Evolutionary conservation across 148 eudicot species (phyloP), one percentile per base, ranked within the genome.

Genomic region (Chenopodium album): DNA sequence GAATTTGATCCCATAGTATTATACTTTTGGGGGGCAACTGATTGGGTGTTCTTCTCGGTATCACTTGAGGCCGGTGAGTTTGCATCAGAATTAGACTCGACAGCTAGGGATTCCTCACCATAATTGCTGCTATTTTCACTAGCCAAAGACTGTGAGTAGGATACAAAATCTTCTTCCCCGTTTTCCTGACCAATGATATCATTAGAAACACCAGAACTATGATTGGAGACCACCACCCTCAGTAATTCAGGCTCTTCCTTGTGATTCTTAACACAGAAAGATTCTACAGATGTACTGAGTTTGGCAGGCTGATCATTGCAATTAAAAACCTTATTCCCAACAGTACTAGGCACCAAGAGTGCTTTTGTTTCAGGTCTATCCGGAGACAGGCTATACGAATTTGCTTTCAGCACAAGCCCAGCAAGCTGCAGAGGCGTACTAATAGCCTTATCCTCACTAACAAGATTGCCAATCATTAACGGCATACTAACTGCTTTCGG

Each of bases 191-290:
- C 77, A 14, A 52, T 14, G 32, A 69, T 60, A 76, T 81, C 84
- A 73, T 80, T 71, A 73, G 84, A 71, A 80, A 78, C 78, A 84
- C 67, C 66, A 73, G 63, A 64, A 63, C 50, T 84, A 76, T 82
- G 86, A 76, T 67, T 79, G 62, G 62, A 56, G 62, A 4, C 62
- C 62, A 56, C 62, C 62, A 56, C 62, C 22, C 81, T 84, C 86
- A 52, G 76, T 46, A 71, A 66, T 59, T 77, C 52, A 26, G 48
- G 78, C 46, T 77, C 85, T 22, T 14, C 84, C 71, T 84, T 75
- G 80, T 71, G 79, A 29, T 82, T 63, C 63, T 89, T 85, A 22
- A 66, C 78, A 76, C 71, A 31, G 22, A 69, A 22, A 26, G 85
- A 17, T 56, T 56, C 62, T 56, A 56, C 62, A 56, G 62, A 71